These are phyloP conservation scores for Xylariaceae sp. DNA, from an alignment of 2,329 filamentous ascomycete species.

Conservation along the genomic window DNA sequence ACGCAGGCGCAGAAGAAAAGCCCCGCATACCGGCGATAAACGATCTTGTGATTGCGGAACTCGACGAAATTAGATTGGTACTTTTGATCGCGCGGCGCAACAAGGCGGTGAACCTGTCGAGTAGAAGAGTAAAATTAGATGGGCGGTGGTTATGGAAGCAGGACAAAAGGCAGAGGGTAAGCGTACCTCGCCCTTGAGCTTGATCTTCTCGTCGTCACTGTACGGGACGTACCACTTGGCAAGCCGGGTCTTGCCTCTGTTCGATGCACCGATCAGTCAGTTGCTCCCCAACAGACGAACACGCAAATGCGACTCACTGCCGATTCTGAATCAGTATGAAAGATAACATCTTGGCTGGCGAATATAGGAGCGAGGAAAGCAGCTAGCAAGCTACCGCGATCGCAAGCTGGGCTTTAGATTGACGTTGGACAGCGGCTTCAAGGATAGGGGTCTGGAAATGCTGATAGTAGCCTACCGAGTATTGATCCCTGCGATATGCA, in stretches of 20 bases:
- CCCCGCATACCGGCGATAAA: conserved; percentile 95
- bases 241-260: conserved; percentile 92
- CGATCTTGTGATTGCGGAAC: conserved; percentile 89
- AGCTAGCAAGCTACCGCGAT: no score
- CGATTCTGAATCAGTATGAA: conserved; percentile 41
- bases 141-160: neutral
- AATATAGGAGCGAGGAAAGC: neutral
- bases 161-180: neutral
- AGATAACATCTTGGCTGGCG: conserved; percentile 30
- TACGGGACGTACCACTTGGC: conserved; percentile 99
- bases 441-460: no score
- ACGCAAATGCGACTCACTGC: conserved; percentile 27
- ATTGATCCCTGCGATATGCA: no score
- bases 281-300: neutral
- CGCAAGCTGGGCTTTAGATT: no score
- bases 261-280: conserved; percentile 4
- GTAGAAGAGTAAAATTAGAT: conserved; percentile 3
- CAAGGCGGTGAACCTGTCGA: conserved; percentile 82
- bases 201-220: conserved; percentile 98
- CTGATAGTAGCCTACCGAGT: no score
- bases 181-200: conserved; percentile 89
- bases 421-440: no score
- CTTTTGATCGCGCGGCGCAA: conserved; percentile 96
- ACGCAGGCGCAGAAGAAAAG: conserved; percentile 99
- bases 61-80: conserved; percentile 99